A percentile compares a stretch with the other conserved stretches of the same genome.
These are phyloP conservation scores for Heterobasidion annosum DNA, from an alignment of 1,284 basidiomycete genomes.

Conservation along the genomic window DNA sequence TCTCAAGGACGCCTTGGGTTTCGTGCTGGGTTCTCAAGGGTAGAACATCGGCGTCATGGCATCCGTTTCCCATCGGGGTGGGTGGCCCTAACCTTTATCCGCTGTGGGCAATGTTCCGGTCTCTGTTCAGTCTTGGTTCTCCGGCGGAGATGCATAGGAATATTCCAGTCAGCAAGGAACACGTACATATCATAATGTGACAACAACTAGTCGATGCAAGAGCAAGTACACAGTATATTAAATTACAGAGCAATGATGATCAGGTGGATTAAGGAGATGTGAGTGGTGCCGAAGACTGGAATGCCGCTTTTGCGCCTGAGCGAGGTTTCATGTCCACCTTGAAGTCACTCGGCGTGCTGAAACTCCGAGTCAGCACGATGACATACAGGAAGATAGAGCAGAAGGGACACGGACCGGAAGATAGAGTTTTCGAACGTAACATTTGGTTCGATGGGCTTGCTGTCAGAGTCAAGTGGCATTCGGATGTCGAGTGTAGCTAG, in stretches of 20 bases:
- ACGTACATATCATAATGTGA: too few relatives aligned
- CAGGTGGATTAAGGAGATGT: too few relatives aligned
- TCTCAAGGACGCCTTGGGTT: constrained; percentile 17
- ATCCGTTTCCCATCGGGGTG: too few relatives aligned
- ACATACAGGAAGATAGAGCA: not conserved
- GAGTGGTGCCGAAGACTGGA: not conserved
- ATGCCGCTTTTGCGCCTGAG: not conserved
- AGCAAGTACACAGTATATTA: too few relatives aligned
- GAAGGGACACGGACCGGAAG: constrained; percentile 27
- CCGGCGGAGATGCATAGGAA: too few relatives aligned
- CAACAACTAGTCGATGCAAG: too few relatives aligned
- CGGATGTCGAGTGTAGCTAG: constrained; percentile 43
- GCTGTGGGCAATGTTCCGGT: too few relatives aligned
- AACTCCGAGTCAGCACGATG: not conserved
- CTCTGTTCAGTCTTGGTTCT: too few relatives aligned
- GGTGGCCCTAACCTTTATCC: too few relatives aligned
- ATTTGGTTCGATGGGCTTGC: constrained; percentile 33
- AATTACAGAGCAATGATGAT: too few relatives aligned
- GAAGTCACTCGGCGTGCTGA: not conserved
- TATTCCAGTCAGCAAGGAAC: too few relatives aligned
- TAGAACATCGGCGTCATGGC: too few relatives aligned
- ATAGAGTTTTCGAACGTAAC: constrained; percentile 39
- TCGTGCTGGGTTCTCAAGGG: not conserved
- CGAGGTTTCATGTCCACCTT: not conserved
- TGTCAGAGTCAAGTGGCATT: constrained; percentile 38